phyloP scores from a whole-genome alignment of 2,329 filamentous ascomycete genomes.

The Myriosclerotinia scirpicola region DNA sequence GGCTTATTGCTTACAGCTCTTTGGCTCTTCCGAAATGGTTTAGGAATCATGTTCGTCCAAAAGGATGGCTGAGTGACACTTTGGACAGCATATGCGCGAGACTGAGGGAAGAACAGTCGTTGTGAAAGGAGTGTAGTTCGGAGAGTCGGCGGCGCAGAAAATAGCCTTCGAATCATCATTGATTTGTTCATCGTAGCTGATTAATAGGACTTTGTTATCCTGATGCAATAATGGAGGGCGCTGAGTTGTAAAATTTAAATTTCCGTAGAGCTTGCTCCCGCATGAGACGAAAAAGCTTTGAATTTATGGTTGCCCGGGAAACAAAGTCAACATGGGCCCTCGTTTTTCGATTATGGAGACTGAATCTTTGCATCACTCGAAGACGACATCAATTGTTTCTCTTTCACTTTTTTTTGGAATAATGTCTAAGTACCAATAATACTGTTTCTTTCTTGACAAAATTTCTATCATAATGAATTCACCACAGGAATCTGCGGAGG shows the following conservation, averaged over 20 bases:
- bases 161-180: constrained; percentile 30
- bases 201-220: background rate
- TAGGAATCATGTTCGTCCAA: constrained; percentile 70
- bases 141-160: constrained; percentile 33
- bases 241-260: constrained; percentile 15
- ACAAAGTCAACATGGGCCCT: constrained; percentile 23
- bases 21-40: constrained; percentile 55
- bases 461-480: constrained; percentile 44
- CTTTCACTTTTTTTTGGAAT: constrained; percentile 29
- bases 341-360: constrained; percentile 20
- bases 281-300: constrained; percentile 11
- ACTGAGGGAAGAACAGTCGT: constrained; percentile 21
- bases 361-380: constrained; percentile 20
- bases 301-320: constrained; percentile 18
- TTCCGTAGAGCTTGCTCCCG: background rate
- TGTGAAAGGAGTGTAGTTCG: constrained; percentile 30
- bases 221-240: background rate
- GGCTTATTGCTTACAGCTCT: constrained; percentile 43
- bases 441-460: constrained; percentile 27
- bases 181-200: constrained; percentile 32
- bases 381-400: constrained; percentile 23
- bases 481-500: constrained; percentile 46
- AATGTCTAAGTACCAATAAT: constrained; percentile 40
- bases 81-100: constrained; percentile 41
- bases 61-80: constrained; percentile 46